Percentiles rank a stretch among this genome's conserved stretches.
These are phyloP conservation scores for Ananas comosus DNA, from an alignment of 176 grass and related monocot species.

Conservation along the genomic window DNA sequence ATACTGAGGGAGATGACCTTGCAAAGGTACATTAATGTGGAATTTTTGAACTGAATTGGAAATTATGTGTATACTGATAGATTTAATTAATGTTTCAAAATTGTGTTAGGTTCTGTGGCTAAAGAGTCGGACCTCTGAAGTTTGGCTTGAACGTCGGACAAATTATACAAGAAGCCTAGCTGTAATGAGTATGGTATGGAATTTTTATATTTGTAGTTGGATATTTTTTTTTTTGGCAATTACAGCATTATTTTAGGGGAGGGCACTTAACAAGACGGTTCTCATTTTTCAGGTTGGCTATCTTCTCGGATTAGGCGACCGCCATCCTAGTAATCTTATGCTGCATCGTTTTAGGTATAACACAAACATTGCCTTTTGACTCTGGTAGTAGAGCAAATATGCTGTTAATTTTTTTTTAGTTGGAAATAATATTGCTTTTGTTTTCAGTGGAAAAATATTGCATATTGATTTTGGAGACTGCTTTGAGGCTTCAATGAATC, in stretches of 20 bases:
- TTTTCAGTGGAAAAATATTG: constrained; percentile 89
- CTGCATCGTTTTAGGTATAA: constrained; percentile 75
- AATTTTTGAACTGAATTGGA: not conserved
- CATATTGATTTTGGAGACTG: constrained; percentile 99
- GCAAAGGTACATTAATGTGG: constrained; percentile 47
- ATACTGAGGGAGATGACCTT: constrained; percentile 89
- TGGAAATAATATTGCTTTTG: constrained; percentile 18
- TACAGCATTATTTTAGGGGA: not conserved
- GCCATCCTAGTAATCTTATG: constrained; percentile 99
- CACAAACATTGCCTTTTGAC: not conserved
- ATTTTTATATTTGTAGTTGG: constrained; percentile 3
- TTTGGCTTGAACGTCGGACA: constrained; percentile 96
- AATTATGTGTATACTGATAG: not conserved
- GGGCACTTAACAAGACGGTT: not conserved
- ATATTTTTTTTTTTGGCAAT: not conserved
- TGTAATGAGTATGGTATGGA: constrained; percentile 98
- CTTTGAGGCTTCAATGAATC: constrained; percentile 97
- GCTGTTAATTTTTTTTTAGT: constrained; percentile 7
- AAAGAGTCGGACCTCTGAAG: constrained; percentile 90
- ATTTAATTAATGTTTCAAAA: not conserved
- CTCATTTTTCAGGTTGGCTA: constrained; percentile 69
- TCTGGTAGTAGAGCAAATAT: not conserved
- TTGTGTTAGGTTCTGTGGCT: constrained; percentile 79
- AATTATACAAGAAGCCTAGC: constrained; percentile 94
- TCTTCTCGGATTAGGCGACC: constrained; percentile 92